Percentiles rank a stretch among this genome's conserved stretches.
Evolutionary conservation across 2,329 filamentous ascomycete genomes (phyloP).

Genomic region (Aspergillus sp.): DNA sequence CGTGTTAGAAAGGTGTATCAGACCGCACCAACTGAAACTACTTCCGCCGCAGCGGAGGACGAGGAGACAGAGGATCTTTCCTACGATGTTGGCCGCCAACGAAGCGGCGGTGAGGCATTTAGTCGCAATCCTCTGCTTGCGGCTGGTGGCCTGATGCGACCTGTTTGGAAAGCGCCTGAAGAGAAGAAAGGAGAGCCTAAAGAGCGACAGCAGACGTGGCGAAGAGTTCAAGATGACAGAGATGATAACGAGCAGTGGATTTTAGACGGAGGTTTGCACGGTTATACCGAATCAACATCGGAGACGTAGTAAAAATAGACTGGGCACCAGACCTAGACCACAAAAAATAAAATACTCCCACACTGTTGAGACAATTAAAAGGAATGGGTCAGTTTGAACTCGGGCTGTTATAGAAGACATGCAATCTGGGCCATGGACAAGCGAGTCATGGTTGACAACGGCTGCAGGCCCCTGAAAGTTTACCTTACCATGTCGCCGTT

Average conservation of each 20-base stretch:
- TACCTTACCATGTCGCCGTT: not conserved
- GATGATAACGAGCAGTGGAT: constrained; percentile 51
- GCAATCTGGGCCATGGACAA: too few species aligned
- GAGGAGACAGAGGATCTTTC: constrained; percentile 17
- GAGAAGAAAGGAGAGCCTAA: constrained; percentile 20
- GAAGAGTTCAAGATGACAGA: constrained; percentile 48
- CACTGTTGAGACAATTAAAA: not conserved
- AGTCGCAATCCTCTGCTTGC: constrained; percentile 46
- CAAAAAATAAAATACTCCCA: not conserved
- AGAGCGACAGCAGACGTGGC: constrained; percentile 45
- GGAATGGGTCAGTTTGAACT: not conserved
- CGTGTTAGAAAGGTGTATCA: constrained; percentile 64
- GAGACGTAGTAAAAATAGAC: not conserved
- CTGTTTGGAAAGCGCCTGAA: constrained; percentile 43
- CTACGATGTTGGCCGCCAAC: constrained; percentile 17
- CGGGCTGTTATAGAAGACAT: too few species aligned
- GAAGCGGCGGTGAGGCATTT: constrained; percentile 35
- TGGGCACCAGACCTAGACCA: not conserved
- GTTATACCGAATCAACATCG: constrained; percentile 23
- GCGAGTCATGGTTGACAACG: too few species aligned
- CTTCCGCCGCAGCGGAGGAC: constrained; percentile 15
- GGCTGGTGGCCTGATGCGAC: constrained; percentile 44
- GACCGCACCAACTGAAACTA: constrained; percentile 31
- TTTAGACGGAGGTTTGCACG: constrained; percentile 44
- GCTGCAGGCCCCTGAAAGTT: not conserved